phyloP scores from a whole-genome alignment of 2,329 filamentous ascomycete genomes.

The Metarhizium guizhouense region DNA sequence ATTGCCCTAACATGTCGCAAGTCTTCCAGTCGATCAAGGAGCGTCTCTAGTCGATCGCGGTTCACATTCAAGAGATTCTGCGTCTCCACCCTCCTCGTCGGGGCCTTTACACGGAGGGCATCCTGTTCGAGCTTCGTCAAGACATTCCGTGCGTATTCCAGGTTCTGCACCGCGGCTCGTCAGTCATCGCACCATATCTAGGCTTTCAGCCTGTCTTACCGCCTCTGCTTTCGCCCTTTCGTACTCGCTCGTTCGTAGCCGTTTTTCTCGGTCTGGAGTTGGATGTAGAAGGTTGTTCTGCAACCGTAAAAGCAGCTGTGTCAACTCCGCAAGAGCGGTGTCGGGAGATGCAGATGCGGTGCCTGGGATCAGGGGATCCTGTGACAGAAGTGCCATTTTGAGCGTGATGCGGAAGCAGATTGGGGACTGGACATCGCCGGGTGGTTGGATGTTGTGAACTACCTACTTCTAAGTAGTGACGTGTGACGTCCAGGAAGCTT shows the following conservation, averaged over 20 bases:
- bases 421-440: background rate
- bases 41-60: conserved; percentile 54
- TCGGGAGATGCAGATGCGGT: conserved; percentile 18
- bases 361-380: conserved; percentile 5
- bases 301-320: conserved; percentile 55
- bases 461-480: conserved; percentile 12
- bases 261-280: conserved; percentile 47
- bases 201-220: conserved; percentile 28
- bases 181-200: background rate
- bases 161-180: conserved; percentile 40
- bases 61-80: conserved; percentile 58
- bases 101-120: conserved; percentile 48
- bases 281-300: conserved; percentile 56
- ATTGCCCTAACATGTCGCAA: conserved; percentile 46
- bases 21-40: conserved; percentile 59
- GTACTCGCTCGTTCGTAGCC: conserved; percentile 52
- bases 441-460: background rate
- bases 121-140: conserved; percentile 66
- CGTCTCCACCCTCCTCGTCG: conserved; percentile 47
- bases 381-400: conserved; percentile 20
- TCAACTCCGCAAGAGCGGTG: conserved; percentile 39
- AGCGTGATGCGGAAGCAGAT: background rate
- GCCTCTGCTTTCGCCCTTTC: conserved; percentile 42
- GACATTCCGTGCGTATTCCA: conserved; percentile 61
- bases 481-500: conserved; percentile 12